Conservation (phyloP, 768 basidiomycete genomes). For the Cystobasidium tubakii region DNA sequence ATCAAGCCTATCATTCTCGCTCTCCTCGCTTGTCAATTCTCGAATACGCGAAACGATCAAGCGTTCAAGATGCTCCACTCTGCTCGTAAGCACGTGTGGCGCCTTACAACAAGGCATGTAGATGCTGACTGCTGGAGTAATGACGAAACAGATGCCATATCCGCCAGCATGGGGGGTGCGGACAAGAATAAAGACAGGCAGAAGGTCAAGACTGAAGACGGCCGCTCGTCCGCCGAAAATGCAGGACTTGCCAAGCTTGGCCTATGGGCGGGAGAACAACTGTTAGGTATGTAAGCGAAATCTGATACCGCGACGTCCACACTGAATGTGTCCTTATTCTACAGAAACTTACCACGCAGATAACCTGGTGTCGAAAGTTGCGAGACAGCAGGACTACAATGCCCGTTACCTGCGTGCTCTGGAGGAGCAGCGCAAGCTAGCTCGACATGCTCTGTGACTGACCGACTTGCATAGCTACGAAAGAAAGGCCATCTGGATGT, state of each 20-base stretch:
- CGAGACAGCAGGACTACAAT: neutral
- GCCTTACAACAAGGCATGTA: too few relatives aligned
- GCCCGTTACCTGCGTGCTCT: neutral
- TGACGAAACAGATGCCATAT: conserved; percentile 18
- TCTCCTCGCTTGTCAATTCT: conserved; percentile 15
- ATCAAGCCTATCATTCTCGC: conserved; percentile 26
- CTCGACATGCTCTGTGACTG: neutral
- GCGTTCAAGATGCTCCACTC: conserved; percentile 23
- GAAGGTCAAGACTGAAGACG: neutral
- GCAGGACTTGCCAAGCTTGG: conserved; percentile 29
- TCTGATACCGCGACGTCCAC: neutral
- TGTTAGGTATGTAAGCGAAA: neutral
- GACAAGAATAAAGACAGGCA: conserved; percentile 11
- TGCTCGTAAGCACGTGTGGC: conserved; percentile 9
- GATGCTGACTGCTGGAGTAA: too few relatives aligned
- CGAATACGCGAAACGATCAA: conserved; percentile 29
- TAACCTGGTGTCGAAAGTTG: neutral
- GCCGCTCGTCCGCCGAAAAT: neutral
- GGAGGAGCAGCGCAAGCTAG: neutral
- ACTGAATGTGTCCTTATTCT: neutral
- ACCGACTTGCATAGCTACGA: too few relatives aligned
- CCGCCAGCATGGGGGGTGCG: conserved; percentile 6
- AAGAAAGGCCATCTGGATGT: too few relatives aligned
- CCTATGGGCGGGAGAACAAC: conserved; percentile 15
- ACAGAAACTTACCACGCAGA: neutral